Base-by-base conservation (phyloP, 192 early-diverging fungal species). In the Chytriomyces hyalinus region DNA sequence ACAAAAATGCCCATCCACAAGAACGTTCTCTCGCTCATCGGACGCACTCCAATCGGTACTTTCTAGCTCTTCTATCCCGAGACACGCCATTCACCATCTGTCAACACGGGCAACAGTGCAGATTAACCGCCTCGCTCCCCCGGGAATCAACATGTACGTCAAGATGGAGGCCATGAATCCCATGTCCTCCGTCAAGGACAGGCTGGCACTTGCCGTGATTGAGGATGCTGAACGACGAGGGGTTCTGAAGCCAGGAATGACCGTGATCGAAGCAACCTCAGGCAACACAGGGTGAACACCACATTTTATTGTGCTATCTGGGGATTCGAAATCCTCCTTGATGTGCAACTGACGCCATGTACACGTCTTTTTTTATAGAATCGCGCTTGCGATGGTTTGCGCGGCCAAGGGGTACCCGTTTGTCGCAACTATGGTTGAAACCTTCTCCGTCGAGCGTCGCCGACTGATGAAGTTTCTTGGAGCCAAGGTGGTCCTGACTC, bases 201-300 rank as follows among this genome's bases (percentile, higher is more conserved):
- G 82, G 15, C 70, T 82, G 20, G 82, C 80, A 46, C 26, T 84
- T 3, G 82, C 61, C 5, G 71, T 84, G 24, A 84, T 84, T 60
- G 82, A 84, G 68, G 82, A 82, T 65, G 82, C 82, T 20, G 82
- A 84, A 66, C 61, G 73, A 49, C 65, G 50, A 28, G 82, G 82
- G 22, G 49, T 69, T 2, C 61, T 84, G 44, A 84, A 84, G 53
- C 77, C 80, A 15, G 80, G 73, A 49, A 78, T 83, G 80, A 98
- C 96, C 0, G 88, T 98, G 88, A 0, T 96, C 88, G 83, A 86
- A 75, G 84, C 79, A 3, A 86, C 84, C 6, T 82, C 82, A 43
- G 85, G 87, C n/a, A 99, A 99, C 84, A 99, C 97, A 8, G 97
- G 97, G 82, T 73, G 3, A 28, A 61, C 26, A 77, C 75, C 43